Evolutionary conservation across 2,329 filamentous ascomycete species (phyloP), one percentile per base, ranked within the genome.

Genomic region (Colletotrichum eremochloae): DNA sequence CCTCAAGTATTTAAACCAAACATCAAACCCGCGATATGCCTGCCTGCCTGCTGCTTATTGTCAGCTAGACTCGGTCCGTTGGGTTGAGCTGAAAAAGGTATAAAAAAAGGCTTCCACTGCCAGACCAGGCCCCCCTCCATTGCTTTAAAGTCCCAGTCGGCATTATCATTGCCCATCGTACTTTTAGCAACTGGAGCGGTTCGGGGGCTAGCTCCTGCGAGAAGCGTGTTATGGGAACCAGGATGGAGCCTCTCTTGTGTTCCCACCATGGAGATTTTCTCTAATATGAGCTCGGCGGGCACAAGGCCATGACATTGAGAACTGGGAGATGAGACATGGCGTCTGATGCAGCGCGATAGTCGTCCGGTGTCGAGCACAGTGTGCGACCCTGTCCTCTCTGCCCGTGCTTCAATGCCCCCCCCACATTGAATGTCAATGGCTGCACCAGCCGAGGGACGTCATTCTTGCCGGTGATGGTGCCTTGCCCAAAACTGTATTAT

Each of bases 221-320:
- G 18, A 56, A 56, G 52, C 33, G 40, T 31, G 53, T 69, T 61
- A 44, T 65, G 63, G 44, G 63, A 61, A 48, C 69, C 69, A 44
- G 65, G 65, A 68, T 68, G 52, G 52, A 58, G 62, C 57, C 50
- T 71, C 29, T 70, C 69, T 58, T 63, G 66, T 69, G 69, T 72
- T 72, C 55, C 69, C 69, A 72, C 69, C 69, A 64, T 69, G 60
- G 69, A 69, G 66, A 72, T 65, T 72, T 72, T 72, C 66, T 65
- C 60, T 69, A 69, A 69, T 68, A 71, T 72, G 69, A 72, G 69
- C 69, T 69, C 56, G 66, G 69, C 69, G 58, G 58, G 29, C 44
- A 33, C 38, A 69, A 61, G 62, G 15, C 38, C 38, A 40, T 60
- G 65, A 38, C 46, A 52, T 40, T 65, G 65, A 71, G 71, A 73